Evolutionary conservation across 208 protist species (phyloP).

Genomic region (Trypanosoma vivax): DNA sequence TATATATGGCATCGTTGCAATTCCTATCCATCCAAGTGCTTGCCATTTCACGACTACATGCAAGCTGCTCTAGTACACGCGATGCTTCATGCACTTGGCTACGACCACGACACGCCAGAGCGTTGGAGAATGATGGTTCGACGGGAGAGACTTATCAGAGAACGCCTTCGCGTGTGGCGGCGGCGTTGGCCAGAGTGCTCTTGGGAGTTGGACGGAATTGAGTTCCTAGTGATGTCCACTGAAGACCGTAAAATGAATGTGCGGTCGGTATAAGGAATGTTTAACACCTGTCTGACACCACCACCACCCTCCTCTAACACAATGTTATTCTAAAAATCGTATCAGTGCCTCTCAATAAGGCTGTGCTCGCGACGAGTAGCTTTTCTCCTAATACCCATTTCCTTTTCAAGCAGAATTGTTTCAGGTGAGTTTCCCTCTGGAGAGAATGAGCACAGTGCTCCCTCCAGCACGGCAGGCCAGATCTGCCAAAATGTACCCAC

Average conservation of each 20-base stretch:
- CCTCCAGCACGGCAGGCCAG: too few relatives aligned
- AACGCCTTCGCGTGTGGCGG: slow-evolving; percentile 25
- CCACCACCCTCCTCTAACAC: too few relatives aligned
- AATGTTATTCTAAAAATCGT: too few relatives aligned
- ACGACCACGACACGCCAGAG: slow-evolving; percentile 54
- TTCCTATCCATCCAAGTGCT: slow-evolving; percentile 23
- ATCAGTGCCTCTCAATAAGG: too few relatives aligned
- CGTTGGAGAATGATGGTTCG: slow-evolving; percentile 52
- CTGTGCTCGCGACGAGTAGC: too few relatives aligned
- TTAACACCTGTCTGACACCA: background rate
- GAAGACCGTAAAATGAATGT: background rate
- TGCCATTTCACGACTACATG: slow-evolving; percentile 57
- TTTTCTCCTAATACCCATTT: too few relatives aligned
- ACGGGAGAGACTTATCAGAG: slow-evolving; percentile 46
- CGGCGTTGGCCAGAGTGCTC: slow-evolving; percentile 34
- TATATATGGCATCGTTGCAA: slow-evolving; percentile 51
- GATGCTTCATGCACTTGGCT: slow-evolving; percentile 67
- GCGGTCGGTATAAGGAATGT: background rate
- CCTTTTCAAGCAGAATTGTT: too few relatives aligned
- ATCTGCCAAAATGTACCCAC: too few relatives aligned
- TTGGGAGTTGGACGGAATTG: slow-evolving; percentile 35
- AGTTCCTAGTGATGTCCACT: slow-evolving; percentile 12
- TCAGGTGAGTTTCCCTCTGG: too few relatives aligned
- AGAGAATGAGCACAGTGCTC: too few relatives aligned
- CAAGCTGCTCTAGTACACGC: slow-evolving; percentile 66